A percentile compares a stretch with the other conserved stretches of the same genome.
Evolutionary conservation across 768 basidiomycete genomes (phyloP).

Genomic region (Dentipellis fragilis): DNA sequence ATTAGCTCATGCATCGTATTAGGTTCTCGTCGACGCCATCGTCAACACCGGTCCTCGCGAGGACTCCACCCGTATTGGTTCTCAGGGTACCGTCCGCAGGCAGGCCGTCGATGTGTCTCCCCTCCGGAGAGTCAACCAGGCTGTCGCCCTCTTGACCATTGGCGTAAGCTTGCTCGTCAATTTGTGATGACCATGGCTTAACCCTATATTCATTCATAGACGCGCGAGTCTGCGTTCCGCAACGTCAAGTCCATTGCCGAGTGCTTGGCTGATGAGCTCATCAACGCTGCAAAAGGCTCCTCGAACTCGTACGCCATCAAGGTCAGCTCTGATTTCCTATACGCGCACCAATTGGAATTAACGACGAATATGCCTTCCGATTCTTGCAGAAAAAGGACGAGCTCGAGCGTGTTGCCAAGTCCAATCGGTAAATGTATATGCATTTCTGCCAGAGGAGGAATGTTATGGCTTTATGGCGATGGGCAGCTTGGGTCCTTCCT

Average conservation of each 20-base stretch:
- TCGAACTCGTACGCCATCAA: conserved; percentile 99
- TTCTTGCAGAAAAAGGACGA: conserved; percentile 87
- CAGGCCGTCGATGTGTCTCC: conserved; percentile 99
- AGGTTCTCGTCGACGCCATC: conserved; percentile 96
- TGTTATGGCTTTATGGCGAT: not conserved
- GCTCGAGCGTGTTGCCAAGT: conserved; percentile 99
- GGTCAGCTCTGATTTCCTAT: conserved; percentile 31
- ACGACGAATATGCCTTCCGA: no score
- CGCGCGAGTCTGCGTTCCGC: conserved; percentile 99
- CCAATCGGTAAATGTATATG: conserved; percentile 77
- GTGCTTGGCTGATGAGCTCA: conserved; percentile 97
- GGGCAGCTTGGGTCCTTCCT: not conserved
- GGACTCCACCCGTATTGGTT: conserved; percentile 99
- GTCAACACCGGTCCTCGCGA: conserved; percentile 99
- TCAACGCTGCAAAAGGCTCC: conserved; percentile 99
- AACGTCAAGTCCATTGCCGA: conserved; percentile 99
- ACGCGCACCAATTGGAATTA: not conserved
- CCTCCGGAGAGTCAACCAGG: conserved; percentile 95
- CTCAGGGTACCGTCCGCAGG: conserved; percentile 98
- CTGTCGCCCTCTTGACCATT: conserved; percentile 87
- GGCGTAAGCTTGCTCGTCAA: conserved; percentile 53
- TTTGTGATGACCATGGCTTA: not conserved
- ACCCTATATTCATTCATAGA: conserved; percentile 36
- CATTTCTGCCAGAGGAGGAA: not conserved
- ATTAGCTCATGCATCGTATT: not conserved